Percentiles rank a stretch among this genome's conserved stretches.
phyloP scores from a whole-genome alignment of 2,329 filamentous ascomycete genomes.

The Phaeosphaeriaceae sp. region DNA sequence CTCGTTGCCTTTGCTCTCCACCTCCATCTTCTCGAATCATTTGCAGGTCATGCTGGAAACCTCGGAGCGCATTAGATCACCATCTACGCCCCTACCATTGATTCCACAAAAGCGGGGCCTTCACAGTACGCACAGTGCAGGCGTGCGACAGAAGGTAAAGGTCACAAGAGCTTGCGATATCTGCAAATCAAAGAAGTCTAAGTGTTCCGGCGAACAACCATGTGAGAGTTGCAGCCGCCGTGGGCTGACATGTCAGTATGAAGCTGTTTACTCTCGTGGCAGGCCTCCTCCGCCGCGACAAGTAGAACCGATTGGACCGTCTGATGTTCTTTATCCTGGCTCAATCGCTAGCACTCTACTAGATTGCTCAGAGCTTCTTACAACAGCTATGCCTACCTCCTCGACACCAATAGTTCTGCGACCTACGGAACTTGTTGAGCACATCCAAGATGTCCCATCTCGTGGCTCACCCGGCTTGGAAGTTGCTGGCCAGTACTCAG shows the following conservation, averaged over 20 bases:
- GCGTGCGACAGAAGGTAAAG: conserved; percentile 20
- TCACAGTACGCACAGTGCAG: neutral
- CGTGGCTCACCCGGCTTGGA: conserved; percentile 56
- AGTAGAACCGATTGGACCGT: too few species aligned
- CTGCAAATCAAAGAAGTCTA: conserved; percentile 40
- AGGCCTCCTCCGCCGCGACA: conserved; percentile 28
- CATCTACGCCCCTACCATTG: too few species aligned
- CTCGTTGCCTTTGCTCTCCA: too few species aligned
- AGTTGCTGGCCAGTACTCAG: conserved; percentile 63
- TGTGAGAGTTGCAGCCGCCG: conserved; percentile 29
- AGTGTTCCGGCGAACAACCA: conserved; percentile 37
- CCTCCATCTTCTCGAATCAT: too few species aligned
- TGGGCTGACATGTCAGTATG: conserved; percentile 28
- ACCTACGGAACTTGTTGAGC: too few species aligned
- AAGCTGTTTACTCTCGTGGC: conserved; percentile 34
- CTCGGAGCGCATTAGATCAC: too few species aligned
- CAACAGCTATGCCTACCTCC: too few species aligned
- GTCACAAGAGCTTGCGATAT: conserved; percentile 39
- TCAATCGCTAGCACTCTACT: too few species aligned
- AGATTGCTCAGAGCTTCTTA: too few species aligned
- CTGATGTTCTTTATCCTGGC: too few species aligned
- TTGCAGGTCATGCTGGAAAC: too few species aligned
- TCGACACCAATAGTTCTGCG: too few species aligned
- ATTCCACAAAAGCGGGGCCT: conserved; percentile 15
- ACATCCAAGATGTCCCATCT: conserved; percentile 21